phyloP scores from a whole-genome alignment of 495 filamentous ascomycete genomes.

The Diplogelasinospora grovesii region DNA sequence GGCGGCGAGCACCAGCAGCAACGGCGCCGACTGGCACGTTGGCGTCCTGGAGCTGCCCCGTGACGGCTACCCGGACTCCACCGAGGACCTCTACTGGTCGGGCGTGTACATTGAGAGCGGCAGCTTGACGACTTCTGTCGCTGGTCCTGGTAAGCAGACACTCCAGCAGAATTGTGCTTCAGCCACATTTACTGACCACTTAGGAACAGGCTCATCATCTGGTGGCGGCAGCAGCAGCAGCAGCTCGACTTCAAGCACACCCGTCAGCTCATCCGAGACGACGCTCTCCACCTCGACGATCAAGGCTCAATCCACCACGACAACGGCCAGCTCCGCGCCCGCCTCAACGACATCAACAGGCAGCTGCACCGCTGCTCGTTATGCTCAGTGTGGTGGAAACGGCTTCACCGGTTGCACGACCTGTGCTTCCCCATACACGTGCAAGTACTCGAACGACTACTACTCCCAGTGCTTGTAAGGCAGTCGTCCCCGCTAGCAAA shows the following conservation, averaged over 20 bases:
- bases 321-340: conserved; percentile 16
- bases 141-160: conserved; percentile 26
- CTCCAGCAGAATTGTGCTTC: neutral
- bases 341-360: conserved; percentile 8
- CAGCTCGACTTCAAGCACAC: conserved; percentile 13
- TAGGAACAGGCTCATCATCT: conserved; percentile 6
- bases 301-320: conserved; percentile 3
- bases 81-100: conserved; percentile 66
- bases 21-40: conserved; percentile 72
- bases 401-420: conserved; percentile 35
- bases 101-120: conserved; percentile 69
- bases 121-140: conserved; percentile 46
- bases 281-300: conserved; percentile 10
- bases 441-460: conserved; percentile 33
- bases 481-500: neutral
- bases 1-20: conserved; percentile 52
- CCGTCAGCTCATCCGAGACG: conserved; percentile 8
- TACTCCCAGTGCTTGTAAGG: conserved; percentile 34
- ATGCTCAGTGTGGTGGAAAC: conserved; percentile 39
- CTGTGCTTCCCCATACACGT: conserved; percentile 32
- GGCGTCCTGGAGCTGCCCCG: conserved; percentile 63
- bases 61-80: conserved; percentile 43
- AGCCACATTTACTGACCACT: neutral
- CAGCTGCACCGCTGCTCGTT: conserved; percentile 24
- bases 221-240: neutral